Base-by-base conservation (phyloP, 148 eudicot genomes). In the Cornus controversa region DNA sequence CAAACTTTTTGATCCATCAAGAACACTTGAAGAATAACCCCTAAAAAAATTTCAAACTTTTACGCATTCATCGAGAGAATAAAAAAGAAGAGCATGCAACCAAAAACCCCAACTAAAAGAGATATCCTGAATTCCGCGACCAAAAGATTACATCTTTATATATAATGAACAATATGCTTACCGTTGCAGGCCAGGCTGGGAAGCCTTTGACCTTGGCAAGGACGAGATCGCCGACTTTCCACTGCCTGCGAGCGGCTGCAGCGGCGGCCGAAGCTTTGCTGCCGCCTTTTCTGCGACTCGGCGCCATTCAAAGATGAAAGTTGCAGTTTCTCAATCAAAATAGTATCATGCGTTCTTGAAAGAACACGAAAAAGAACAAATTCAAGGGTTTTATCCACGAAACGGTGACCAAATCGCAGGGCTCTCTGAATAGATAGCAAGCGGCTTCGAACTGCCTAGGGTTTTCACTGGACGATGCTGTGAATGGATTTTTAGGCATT, bases 141-240 rank as follows among this genome's bases (percentile, higher is more conserved):
- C 42, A 20, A 57, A 36, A 53, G 5, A 72, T 64, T 54, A 14
- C 6, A 10, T 1, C 23, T 50, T 6, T 70, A 50, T 10, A 5
- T 13, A 22, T n/a, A 60, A 11, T 13, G 20, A 60, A 60, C 25
- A 0, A 77, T 6, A 62, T 23, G 71, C 88, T 71, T 89, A 96
- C 99, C 87, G 87, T 91, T 4, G 99, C 99, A 29, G 99, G 99
- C 99, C 99, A 96, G 3, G 98, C 91, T 27, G 99, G 98, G 80
- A 90, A 90, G 24, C 99, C 99, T 85, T 93, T 96, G 83, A 96
- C 98, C 86, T 96, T 96, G 15, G 99, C 98, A 62, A 93, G 94
- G 75, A 96, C 99, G 68, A 93, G 98, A 90, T 96, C 99, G 31
- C 98, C 99, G 45, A 91, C 86, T 79, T 93, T 96, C 92, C 92